Evolutionary conservation across 1,284 basidiomycete genomes (phyloP), one percentile per base, ranked within the genome.

Genomic region (Neolentinus lepideus): DNA sequence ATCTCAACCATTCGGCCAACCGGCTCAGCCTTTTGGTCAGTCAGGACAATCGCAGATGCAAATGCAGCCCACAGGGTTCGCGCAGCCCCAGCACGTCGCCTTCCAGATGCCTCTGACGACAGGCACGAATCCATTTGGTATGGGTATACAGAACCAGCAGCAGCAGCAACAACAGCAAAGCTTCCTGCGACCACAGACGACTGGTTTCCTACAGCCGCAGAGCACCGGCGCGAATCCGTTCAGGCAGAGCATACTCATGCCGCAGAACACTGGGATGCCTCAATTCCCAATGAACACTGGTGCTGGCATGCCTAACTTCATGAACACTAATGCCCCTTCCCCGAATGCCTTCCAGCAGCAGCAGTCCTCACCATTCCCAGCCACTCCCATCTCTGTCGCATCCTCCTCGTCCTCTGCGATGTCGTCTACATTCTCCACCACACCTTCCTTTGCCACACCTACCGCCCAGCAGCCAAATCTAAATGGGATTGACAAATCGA

Each of bases 171-270:
- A 70, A 38, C 80, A 81, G 60, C 75, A 74, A 36, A 62, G 62
- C 6, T 70, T 73, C 62, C 61, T 88, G 21, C 75, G 80, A 63
- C 77, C 85, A 8, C 85, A 89, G 63, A 63, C 71, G 21, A 92
- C 90, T 2, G 71, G 86, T 19, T 76, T 76, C 70, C 59, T 91
- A 56, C 73, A 85, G 57, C 84, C 88, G 22, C 90, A 92, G 67
- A 67, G 75, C 50, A 90, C 86, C 1, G 87, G 85, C 2, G 79
- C 78, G 77, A 74, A 75, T 60, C 74, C 74, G 9, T 76, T 75
- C 68, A 62, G 74, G 38, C 77, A 79, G 59, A 76, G 69, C 52
- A 75, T 75, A 67, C 67, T 77, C 58, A 66, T 74, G 58, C 72
- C 76, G 3, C 77, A 78, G 58, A 65, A 69, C 51, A 81, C 78